Conservation (phyloP, 2,329 filamentous ascomycete species). For the Sporothrix protearum region DNA sequence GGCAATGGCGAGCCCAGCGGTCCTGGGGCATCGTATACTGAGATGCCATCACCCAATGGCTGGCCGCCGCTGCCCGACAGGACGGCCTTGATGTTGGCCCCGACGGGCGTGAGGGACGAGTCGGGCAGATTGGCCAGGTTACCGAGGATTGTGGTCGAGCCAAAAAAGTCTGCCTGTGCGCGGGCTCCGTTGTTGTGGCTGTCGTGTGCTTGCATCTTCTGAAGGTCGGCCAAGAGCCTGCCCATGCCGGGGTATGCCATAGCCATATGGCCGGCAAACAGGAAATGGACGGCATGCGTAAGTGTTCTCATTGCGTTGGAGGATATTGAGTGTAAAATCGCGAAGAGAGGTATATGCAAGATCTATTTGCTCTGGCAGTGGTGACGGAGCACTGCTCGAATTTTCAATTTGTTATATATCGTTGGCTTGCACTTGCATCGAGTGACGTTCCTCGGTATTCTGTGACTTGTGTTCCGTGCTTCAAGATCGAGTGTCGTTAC, state of each 20-base stretch:
- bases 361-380: background rate
- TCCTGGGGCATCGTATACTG: constrained; percentile 28
- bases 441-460: background rate
- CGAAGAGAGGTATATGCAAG: too few relatives aligned
- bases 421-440: background rate
- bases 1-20: constrained; percentile 38
- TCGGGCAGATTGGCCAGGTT: constrained; percentile 38
- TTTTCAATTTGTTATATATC: background rate
- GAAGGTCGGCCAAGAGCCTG: constrained; percentile 25
- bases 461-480: background rate
- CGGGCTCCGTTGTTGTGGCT: constrained; percentile 22
- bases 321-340: too few relatives aligned
- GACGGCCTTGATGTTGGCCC: constrained; percentile 40
- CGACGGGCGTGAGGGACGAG: constrained; percentile 36
- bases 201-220: constrained; percentile 2
- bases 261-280: background rate
- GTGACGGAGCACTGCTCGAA: background rate
- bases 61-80: constrained; percentile 34
- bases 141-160: constrained; percentile 42
- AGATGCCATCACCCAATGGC: constrained; percentile 23
- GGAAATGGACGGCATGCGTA: background rate
- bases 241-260: constrained; percentile 31
- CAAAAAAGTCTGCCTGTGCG: constrained; percentile 34
- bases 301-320: constrained; percentile 1
- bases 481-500: background rate